Evolutionary conservation across 345 rosid species (phyloP).

Genomic region (thale cress (Arabidopsis thaliana)): TAIR10.1 NC_003074.8:21464501-21465000

Average conservation of each 20-base stretch:
- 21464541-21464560: no score
- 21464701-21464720: background rate
- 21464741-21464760: background rate
- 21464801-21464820: background rate
- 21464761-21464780: background rate
- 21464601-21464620: no score
- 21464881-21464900: slow-evolving; percentile 9
- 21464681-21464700: background rate
- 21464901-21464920: background rate
- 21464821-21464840: background rate
- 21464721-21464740: background rate
- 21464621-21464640: no score
- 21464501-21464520: background rate
- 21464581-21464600: no score
- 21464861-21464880: slow-evolving; percentile 8
- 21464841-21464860: background rate
- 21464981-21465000: background rate
- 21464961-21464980: no score
- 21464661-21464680: background rate
- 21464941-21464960: background rate
- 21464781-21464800: background rate
- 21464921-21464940: slow-evolving; percentile 4
- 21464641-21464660: background rate
- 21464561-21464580: no score
- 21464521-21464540: background rate